Conservation (phyloP, 2,329 filamentous ascomycete genomes). For the Bipolaris sorokiniana region DNA sequence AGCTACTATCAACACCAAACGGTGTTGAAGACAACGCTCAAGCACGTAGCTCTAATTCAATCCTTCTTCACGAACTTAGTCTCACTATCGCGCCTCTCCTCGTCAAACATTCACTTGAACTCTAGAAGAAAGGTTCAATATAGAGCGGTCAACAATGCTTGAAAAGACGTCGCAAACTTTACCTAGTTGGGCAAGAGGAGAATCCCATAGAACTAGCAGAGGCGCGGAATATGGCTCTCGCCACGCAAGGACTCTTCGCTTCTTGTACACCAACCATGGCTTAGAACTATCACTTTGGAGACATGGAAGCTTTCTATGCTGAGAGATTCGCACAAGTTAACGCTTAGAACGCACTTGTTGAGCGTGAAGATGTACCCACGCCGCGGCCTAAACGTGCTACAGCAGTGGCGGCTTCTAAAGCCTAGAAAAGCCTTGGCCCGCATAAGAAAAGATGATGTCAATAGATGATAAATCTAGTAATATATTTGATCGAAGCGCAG, state of each 20-base stretch:
- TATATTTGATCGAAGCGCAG: not conserved
- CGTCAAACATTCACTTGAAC: not conserved
- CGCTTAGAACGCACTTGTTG: not conserved
- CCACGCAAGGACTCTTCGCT: not conserved
- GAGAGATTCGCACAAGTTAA: slow-evolving; percentile 15
- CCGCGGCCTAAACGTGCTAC: not conserved
- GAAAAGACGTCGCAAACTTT: not conserved
- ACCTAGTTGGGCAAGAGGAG: slow-evolving; percentile 10
- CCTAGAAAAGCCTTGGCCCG: not conserved
- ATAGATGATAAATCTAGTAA: not conserved
- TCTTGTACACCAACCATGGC: slow-evolving; percentile 20
- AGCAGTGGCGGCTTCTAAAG: not conserved
- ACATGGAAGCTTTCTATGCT: slow-evolving; percentile 22
- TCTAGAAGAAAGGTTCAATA: not conserved
- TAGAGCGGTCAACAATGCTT: not conserved
- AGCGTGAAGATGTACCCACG: not conserved
- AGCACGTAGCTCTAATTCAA: not conserved
- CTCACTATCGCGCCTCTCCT: not conserved
- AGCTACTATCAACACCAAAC: not conserved
- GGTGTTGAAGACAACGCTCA: not conserved
- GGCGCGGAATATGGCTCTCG: slow-evolving; percentile 17
- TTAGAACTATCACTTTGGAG: slow-evolving; percentile 25
- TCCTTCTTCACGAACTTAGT: not conserved
- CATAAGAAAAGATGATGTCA: not conserved
- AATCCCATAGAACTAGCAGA: slow-evolving; percentile 19